Conservation (phyloP, 2,329 filamentous ascomycete genomes). For the Dothideomycetes sp. region DNA sequence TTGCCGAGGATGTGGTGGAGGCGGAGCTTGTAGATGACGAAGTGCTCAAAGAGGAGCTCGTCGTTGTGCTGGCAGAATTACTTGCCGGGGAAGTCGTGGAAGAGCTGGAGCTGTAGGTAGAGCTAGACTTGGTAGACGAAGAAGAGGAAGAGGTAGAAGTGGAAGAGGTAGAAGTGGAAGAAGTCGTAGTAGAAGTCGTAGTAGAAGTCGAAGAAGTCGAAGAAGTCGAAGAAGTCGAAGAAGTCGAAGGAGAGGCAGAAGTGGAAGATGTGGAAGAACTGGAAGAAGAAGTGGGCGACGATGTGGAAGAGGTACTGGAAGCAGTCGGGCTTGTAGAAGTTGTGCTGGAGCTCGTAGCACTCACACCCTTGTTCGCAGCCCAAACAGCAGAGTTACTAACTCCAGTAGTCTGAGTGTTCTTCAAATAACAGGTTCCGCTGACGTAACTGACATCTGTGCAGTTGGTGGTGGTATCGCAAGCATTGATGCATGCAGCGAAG, state of each 20-base stretch:
- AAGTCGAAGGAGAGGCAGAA: too few relatives aligned
- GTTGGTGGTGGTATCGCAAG: not conserved
- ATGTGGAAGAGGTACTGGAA: too few relatives aligned
- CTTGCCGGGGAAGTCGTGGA: not conserved
- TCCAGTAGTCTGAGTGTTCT: not conserved
- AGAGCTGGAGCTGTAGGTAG: not conserved
- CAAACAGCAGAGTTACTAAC: not conserved
- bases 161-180: not conserved
- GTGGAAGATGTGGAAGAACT: too few relatives aligned
- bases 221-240: too few relatives aligned
- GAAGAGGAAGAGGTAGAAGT: not conserved
- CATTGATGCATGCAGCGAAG: conserved; percentile 8
- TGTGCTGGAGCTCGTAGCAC: too few relatives aligned
- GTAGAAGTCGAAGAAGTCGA: too few relatives aligned
- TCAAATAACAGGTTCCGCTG: conserved; percentile 10
- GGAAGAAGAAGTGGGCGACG: too few relatives aligned
- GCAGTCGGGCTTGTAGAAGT: too few relatives aligned
- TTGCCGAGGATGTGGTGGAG: too few relatives aligned
- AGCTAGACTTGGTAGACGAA: not conserved
- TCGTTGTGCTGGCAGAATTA: not conserved
- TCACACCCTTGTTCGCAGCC: too few relatives aligned
- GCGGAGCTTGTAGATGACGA: not conserved
- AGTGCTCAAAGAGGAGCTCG: not conserved
- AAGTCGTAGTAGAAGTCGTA: too few relatives aligned
- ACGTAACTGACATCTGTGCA: conserved; percentile 8